A percentile compares a stretch with the other conserved stretches of the same genome.
Conservation (phyloP, 805 yeast genomes). For the Kregervanrija pseudodelftensis region DNA sequence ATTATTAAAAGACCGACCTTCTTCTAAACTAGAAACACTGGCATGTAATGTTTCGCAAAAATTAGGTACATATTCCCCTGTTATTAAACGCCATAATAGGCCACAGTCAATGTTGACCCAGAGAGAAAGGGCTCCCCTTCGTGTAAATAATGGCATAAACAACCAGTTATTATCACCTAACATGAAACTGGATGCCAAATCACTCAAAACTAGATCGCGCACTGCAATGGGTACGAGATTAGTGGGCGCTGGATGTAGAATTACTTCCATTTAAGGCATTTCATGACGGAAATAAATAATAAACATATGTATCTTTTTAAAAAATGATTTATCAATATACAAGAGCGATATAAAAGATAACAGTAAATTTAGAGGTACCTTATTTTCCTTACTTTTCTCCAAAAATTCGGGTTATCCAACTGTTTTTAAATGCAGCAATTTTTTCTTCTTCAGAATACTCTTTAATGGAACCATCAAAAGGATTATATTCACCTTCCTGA, state of each 20-base stretch:
- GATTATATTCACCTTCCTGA: slow-evolving; percentile 38
- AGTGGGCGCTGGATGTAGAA: not conserved
- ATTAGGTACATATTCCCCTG: slow-evolving; percentile 11
- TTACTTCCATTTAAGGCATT: slow-evolving; percentile 4
- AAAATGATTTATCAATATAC: not conserved
- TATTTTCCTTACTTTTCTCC: slow-evolving; percentile 34
- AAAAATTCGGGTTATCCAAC: slow-evolving; percentile 35
- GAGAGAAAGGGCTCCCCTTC: not conserved
- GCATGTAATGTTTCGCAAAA: slow-evolving; percentile 7
- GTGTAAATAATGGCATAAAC: too few relatives aligned
- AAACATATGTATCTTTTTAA: not conserved
- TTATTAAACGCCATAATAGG: not conserved
- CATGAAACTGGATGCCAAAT: not conserved
- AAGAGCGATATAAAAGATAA: not conserved
- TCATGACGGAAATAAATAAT: not conserved
- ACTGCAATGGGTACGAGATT: slow-evolving; percentile 7
- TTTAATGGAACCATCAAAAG: slow-evolving; percentile 38
- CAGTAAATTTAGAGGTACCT: not conserved
- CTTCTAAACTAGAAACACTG: slow-evolving; percentile 9
- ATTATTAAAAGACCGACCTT: slow-evolving; percentile 1
- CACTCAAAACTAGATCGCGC: not conserved
- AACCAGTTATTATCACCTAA: not conserved
- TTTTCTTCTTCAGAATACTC: slow-evolving; percentile 37
- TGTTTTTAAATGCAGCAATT: slow-evolving; percentile 27
- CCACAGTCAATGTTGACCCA: slow-evolving; percentile 5